phyloP scores from a whole-genome alignment of 306 rosid species.

The Hippophae rhamnoides region DNA sequence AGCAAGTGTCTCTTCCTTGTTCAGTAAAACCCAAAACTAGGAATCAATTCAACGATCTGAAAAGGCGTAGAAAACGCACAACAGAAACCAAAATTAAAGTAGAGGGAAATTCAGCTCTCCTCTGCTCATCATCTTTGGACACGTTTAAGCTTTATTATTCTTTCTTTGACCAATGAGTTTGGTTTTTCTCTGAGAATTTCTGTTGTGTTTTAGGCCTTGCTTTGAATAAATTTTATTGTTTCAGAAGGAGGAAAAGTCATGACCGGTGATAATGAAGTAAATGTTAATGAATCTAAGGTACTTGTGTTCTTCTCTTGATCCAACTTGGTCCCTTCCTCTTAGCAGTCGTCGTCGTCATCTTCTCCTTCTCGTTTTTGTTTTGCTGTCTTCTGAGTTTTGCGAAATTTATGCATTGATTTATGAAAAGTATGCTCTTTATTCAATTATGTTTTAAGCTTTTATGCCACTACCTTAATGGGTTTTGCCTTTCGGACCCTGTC shows the following conservation, averaged over 20 bases:
- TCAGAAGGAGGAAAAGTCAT: constrained; percentile 7
- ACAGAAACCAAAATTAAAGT: background rate
- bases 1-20: constrained; percentile 24
- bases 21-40: constrained; percentile 31
- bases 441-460: background rate
- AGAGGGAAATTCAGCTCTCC: constrained; percentile 2
- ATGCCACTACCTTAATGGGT: constrained; percentile 4
- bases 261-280: constrained; percentile 38
- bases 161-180: constrained; percentile 21
- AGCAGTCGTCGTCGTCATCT: background rate
- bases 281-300: constrained; percentile 48
- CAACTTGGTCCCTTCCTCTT: background rate
- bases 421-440: constrained; percentile 5
- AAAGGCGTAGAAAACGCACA: constrained; percentile 1
- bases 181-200: constrained; percentile 20
- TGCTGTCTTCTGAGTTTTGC: constrained; percentile 5
- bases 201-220: constrained; percentile 23
- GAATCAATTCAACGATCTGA: constrained; percentile 26
- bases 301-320: constrained; percentile 10
- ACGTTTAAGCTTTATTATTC: background rate
- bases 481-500: background rate
- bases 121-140: background rate
- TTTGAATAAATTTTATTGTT: constrained; percentile 15
- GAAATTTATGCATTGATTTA: constrained; percentile 10
- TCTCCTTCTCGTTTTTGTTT: background rate